A percentile compares a stretch with the other conserved stretches of the same genome.
Conservation (phyloP, 148 eudicot species). For the Arctostaphylos glauca region DNA sequence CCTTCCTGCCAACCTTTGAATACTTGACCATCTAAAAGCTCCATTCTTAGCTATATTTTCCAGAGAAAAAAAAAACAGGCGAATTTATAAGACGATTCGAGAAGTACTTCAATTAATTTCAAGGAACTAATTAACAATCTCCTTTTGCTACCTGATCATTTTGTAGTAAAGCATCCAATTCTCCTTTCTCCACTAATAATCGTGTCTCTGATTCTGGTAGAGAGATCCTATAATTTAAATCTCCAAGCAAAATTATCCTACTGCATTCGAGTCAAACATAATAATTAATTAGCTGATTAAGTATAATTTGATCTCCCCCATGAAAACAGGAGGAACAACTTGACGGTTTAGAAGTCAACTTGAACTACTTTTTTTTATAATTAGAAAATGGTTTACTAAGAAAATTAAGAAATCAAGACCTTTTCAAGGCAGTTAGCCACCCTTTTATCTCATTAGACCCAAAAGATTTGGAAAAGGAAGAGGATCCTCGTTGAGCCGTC, state of each 20-base stretch:
- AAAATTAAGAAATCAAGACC: neutral
- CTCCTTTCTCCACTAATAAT: conserved; percentile 18
- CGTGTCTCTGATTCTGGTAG: conserved; percentile 29
- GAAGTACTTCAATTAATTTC: neutral
- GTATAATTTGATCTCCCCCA: neutral
- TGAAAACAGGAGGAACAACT: neutral
- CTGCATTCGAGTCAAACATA: conserved; percentile 25
- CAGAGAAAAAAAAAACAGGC: neutral
- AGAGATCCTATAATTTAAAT: conserved; percentile 48
- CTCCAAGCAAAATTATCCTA: conserved; percentile 43
- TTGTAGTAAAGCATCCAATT: conserved; percentile 29
- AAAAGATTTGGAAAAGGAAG: neutral
- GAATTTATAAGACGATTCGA: neutral
- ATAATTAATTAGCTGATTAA: neutral
- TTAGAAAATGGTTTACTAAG: neutral
- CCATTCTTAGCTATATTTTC: conserved; percentile 29
- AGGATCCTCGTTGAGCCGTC: too few species aligned
- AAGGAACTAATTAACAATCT: neutral
- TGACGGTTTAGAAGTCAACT: conserved; percentile 11
- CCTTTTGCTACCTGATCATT: conserved; percentile 34
- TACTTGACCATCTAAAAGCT: conserved; percentile 39
- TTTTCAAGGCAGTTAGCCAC: conserved; percentile 18
- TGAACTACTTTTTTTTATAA: neutral
- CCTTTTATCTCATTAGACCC: conserved; percentile 8
- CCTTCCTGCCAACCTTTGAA: conserved; percentile 60